phyloP scores from a whole-genome alignment of 108 stramenopile species.

The Aurantiochytrium sp. region DNA sequence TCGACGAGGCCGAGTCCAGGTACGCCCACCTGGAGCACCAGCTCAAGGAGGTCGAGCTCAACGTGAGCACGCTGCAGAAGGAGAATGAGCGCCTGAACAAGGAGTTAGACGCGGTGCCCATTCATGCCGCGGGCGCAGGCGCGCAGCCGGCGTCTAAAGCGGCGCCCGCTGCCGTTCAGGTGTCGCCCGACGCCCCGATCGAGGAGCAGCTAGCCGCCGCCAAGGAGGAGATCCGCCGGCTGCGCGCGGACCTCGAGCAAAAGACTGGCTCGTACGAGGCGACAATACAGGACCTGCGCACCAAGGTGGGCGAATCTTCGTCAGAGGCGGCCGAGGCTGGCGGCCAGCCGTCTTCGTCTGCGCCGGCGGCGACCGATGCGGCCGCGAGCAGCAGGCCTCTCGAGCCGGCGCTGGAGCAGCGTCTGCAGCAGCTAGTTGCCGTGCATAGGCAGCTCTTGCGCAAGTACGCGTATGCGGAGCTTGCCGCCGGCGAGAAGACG shows the following conservation, averaged over 20 bases:
- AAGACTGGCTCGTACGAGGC: not conserved
- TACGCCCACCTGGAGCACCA: conserved; percentile 16
- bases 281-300: not conserved
- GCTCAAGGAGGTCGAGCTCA: conserved; percentile 2
- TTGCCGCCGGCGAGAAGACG: conserved; percentile 19
- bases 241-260: not conserved
- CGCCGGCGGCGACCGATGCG: not conserved
- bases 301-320: no score
- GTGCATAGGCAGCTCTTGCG: conserved; percentile 43
- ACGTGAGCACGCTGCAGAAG: not conserved
- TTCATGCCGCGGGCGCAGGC: not conserved
- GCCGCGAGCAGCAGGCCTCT: not conserved
- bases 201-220: not conserved
- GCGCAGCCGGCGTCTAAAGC: not conserved
- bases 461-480: conserved; percentile 41
- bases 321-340: no score
- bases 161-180: no score
- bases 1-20: not conserved
- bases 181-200: not conserved
- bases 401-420: conserved; percentile 34
- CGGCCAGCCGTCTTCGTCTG: not conserved
- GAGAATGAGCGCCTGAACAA: conserved; percentile 30
- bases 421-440: conserved; percentile 42
- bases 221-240: not conserved
- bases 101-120: not conserved